phyloP scores from a whole-genome alignment of 305 asterid species.

The Vinca major region DNA sequence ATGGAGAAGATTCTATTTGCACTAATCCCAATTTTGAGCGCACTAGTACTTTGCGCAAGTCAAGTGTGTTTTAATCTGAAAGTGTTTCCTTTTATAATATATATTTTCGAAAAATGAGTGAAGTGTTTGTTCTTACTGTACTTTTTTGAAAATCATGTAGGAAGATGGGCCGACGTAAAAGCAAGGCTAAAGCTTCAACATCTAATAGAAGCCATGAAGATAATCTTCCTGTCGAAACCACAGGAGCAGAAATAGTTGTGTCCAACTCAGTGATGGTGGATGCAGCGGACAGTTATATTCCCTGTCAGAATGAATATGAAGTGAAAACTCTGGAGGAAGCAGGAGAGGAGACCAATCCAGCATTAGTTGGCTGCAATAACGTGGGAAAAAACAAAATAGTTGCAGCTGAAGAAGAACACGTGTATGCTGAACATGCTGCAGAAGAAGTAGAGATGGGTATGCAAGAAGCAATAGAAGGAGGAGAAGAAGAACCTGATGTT shows the following conservation, averaged over 20 bases:
- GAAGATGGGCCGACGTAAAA: background rate
- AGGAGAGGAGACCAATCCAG: background rate
- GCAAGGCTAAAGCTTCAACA: constrained; percentile 1
- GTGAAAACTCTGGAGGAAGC: background rate
- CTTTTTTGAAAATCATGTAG: background rate
- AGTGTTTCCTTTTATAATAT: background rate
- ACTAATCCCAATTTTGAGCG: background rate
- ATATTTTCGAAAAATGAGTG: background rate
- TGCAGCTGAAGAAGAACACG: constrained; percentile 1
- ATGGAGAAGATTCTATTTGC: background rate
- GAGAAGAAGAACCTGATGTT: background rate
- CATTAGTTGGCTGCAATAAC: background rate
- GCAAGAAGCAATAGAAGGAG: background rate
- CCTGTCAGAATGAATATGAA: background rate
- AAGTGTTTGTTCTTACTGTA: background rate
- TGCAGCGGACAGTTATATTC: background rate
- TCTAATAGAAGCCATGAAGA: background rate
- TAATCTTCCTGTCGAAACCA: background rate
- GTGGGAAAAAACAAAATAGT: background rate
- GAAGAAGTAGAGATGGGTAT: background rate
- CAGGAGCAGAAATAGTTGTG: background rate
- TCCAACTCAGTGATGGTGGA: constrained; percentile 2
- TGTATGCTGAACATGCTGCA: background rate
- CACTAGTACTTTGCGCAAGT: background rate
- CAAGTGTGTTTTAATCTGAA: background rate